These are phyloP conservation scores for Aspergillus pseudoviridinutans DNA, from an alignment of 2,329 filamentous ascomycete species.

Conservation along the genomic window DNA sequence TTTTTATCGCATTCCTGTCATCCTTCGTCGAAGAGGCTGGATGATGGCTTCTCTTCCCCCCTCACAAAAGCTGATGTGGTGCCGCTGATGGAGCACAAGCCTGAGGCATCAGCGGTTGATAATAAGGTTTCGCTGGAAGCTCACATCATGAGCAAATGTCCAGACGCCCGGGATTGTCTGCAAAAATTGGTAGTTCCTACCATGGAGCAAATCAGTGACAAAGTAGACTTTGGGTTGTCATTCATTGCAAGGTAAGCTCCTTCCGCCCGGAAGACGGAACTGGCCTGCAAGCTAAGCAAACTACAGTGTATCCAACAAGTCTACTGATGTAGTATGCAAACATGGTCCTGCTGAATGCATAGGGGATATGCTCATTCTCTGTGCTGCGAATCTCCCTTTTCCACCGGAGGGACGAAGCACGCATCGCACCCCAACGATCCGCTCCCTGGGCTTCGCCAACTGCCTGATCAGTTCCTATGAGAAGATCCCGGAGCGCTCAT, in stretches of 20 bases:
- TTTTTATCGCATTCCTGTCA: constrained; percentile 7
- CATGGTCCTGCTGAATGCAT: constrained; percentile 89
- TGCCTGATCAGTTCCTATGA: constrained; percentile 75
- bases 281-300: background rate
- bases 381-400: constrained; percentile 66
- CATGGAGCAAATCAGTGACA: constrained; percentile 76
- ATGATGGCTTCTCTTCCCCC: background rate
- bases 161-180: constrained; percentile 82
- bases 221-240: constrained; percentile 86
- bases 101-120: background rate
- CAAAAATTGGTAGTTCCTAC: constrained; percentile 74
- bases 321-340: constrained; percentile 81
- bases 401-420: constrained; percentile 21
- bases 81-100: constrained; percentile 1
- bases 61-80: background rate
- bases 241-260: constrained; percentile 70
- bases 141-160: constrained; percentile 97
- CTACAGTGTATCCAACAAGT: constrained; percentile 58
- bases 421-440: constrained; percentile 69
- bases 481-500: constrained; percentile 70
- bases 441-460: constrained; percentile 87
- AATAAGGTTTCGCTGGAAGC: constrained; percentile 72
- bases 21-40: background rate
- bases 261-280: background rate
- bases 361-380: constrained; percentile 92